phyloP scores from a whole-genome alignment of 306 rosid genomes.

The Pyrus bretschneideri region DNA sequence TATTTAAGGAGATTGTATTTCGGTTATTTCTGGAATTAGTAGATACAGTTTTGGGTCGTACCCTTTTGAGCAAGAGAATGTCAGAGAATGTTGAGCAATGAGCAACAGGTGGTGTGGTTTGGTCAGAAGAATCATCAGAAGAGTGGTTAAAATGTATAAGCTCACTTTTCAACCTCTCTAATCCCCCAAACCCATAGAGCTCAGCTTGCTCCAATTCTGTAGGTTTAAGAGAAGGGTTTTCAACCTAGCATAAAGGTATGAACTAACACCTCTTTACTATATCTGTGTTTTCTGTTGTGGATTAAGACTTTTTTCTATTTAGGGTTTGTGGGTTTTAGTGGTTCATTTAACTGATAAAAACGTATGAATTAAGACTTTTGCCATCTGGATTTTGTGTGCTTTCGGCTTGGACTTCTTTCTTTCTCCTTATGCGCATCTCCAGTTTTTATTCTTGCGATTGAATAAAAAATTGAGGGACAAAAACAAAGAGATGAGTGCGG shows the following conservation, averaged over 20 bases:
- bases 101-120: not conserved
- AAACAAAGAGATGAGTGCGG: too few relatives aligned
- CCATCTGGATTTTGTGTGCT: too few relatives aligned
- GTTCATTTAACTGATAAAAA: too few relatives aligned
- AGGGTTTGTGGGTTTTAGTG: too few relatives aligned
- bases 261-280: not conserved
- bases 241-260: not conserved
- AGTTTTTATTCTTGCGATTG: too few relatives aligned
- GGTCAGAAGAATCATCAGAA: not conserved
- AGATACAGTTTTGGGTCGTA: not conserved
- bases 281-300: too few relatives aligned
- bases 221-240: not conserved
- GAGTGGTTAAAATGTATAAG: not conserved
- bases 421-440: too few relatives aligned
- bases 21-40: conserved; percentile 8
- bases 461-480: too few relatives aligned
- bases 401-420: too few relatives aligned
- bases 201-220: not conserved
- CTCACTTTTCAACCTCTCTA: not conserved
- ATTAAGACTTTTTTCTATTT: too few relatives aligned
- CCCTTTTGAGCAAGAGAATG: not conserved
- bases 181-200: not conserved
- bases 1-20: not conserved
- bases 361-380: too few relatives aligned
- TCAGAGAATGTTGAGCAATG: conserved; percentile 7